Conservation (phyloP, 768 basidiomycete species). For the Suillus subalutaceus region DNA sequence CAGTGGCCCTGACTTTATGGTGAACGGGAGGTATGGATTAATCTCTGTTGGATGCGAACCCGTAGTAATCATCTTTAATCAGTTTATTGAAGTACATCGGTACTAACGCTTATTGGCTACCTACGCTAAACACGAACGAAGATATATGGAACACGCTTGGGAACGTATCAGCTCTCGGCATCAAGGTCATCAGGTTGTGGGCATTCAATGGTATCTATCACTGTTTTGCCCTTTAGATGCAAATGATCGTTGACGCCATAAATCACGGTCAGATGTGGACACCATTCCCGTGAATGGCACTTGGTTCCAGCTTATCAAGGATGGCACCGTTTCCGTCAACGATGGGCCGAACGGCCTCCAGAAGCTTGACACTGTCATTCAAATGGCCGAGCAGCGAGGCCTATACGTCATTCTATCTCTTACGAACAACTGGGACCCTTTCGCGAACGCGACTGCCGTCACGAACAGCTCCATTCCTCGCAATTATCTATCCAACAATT, state of each 20-base stretch:
- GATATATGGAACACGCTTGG: slow-evolving; percentile 63
- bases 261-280: slow-evolving; percentile 45
- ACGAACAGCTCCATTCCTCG: slow-evolving; percentile 48
- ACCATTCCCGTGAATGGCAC: slow-evolving; percentile 57
- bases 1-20: slow-evolving; percentile 47
- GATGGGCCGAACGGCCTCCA: slow-evolving; percentile 63
- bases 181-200: slow-evolving; percentile 68
- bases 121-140: slow-evolving; percentile 49
- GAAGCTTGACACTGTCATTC: slow-evolving; percentile 59
- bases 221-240: background rate
- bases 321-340: slow-evolving; percentile 60
- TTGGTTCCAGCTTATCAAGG: slow-evolving; percentile 64
- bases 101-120: slow-evolving; percentile 72
- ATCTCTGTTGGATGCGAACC: slow-evolving; percentile 11
- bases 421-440: slow-evolving; percentile 65
- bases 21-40: slow-evolving; percentile 53
- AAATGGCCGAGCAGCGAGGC: slow-evolving; percentile 55
- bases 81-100: slow-evolving; percentile 49
- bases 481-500: slow-evolving; percentile 64
- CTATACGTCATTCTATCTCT: slow-evolving; percentile 57
- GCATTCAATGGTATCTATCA: slow-evolving; percentile 61
- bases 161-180: slow-evolving; percentile 56
- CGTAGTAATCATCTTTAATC: slow-evolving; percentile 28
- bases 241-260: slow-evolving; percentile 11
- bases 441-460: slow-evolving; percentile 25